Percentiles rank a stretch among this genome's conserved stretches.
phyloP scores from a whole-genome alignment of 495 filamentous ascomycete genomes.

The Aspergillus nanangensis region DNA sequence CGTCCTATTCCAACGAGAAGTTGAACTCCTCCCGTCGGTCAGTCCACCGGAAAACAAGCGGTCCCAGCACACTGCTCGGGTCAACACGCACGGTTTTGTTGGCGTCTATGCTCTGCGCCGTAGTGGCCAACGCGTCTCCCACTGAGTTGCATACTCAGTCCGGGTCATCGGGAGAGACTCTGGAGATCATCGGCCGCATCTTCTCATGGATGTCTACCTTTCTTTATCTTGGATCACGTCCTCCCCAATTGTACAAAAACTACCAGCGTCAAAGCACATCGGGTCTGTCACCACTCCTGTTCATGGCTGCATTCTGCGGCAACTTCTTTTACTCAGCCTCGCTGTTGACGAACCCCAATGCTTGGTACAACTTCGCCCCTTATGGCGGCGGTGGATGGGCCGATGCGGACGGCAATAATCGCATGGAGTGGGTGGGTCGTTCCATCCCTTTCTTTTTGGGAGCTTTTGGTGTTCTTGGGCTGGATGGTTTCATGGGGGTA shows the following conservation, averaged over 20 bases:
- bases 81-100: conserved; percentile 43
- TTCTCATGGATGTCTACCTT: conserved; percentile 63
- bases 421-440: conserved; percentile 52
- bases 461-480: conserved; percentile 61
- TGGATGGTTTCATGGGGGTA: conserved; percentile 62
- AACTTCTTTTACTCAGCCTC: conserved; percentile 71
- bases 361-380: conserved; percentile 55
- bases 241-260: conserved; percentile 70
- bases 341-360: conserved; percentile 63
- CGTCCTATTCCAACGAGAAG: conserved; percentile 41
- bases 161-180: conserved; percentile 20
- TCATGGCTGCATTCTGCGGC: conserved; percentile 67
- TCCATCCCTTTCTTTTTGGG: conserved; percentile 69
- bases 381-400: conserved; percentile 68
- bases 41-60: conserved; percentile 18
- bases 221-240: conserved; percentile 65
- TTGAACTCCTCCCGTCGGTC: conserved; percentile 27
- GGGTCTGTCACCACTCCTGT: conserved; percentile 64
- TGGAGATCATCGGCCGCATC: conserved; percentile 50
- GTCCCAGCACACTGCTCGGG: conserved; percentile 25
- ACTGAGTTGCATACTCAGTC: conserved; percentile 18
- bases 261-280: conserved; percentile 61
- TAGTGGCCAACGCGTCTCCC: conserved; percentile 39
- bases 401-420: conserved; percentile 52
- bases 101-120: conserved; percentile 42